Evolutionary conservation across 257 asterid species (phyloP).

Genomic region (Solanum neorickii): DNA sequence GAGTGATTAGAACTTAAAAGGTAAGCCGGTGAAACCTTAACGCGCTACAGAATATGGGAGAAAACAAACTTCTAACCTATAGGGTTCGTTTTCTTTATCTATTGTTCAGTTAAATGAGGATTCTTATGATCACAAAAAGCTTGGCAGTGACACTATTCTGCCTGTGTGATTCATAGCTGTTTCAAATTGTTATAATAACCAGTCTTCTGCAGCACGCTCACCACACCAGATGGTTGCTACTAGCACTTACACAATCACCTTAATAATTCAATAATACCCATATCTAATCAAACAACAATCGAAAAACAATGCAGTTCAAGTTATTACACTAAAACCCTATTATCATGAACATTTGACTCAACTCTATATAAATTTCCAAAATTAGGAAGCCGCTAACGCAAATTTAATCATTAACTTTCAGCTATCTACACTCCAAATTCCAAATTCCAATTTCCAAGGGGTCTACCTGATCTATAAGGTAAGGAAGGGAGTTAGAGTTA

Average conservation of each 20-base stretch:
- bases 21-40: background rate
- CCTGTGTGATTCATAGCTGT: background rate
- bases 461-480: background rate
- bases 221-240: background rate
- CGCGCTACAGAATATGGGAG: background rate
- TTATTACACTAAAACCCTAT: background rate
- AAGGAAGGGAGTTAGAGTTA: background rate
- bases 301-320: background rate
- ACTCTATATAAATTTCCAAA: background rate
- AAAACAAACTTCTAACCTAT: background rate
- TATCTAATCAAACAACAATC: background rate
- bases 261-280: background rate
- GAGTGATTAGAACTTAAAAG: background rate
- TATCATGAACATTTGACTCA: background rate
- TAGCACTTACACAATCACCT: background rate
- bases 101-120: background rate
- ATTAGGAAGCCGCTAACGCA: background rate
- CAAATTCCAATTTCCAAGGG: background rate
- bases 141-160: background rate
- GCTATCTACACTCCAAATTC: background rate
- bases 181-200: background rate
- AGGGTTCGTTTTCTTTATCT: background rate
- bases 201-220: background rate
- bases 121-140: background rate
- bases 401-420: background rate